Evolutionary conservation across 1,284 basidiomycete genomes (phyloP), one percentile per base, ranked within the genome.

Genomic region (Cryptococcus amylolentus): DNA sequence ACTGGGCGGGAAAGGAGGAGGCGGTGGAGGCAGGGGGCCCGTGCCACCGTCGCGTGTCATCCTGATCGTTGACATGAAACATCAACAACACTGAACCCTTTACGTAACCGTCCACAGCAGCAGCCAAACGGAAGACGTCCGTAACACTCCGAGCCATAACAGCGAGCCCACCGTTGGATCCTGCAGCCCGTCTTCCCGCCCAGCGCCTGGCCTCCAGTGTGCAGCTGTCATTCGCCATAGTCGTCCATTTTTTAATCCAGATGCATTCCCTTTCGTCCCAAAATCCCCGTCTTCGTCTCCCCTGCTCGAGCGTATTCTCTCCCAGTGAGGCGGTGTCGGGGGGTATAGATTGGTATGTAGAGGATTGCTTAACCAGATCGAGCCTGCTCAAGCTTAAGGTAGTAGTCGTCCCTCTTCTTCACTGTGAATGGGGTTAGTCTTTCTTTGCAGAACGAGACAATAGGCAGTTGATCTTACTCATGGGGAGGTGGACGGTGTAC

Each of bases 401-500:
- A 92, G 79, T 81, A 90, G 70, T 84, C 84, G 79, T 91, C 89
- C 74, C 89, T 87, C 60, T 80, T 82, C 72, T 86, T 86, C 56
- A 89, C 89, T 92, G 71, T 27, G 67, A 4, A 20, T 44, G 35
- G 23, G 31, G 60, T 26, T 64, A 56, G 62, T 54, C 42, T 46
- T 40, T 42, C 18, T 62, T 14, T 52, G 52, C 16, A 16, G 20
- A 14, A 40, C 27, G 18, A 16, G 27, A 27, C 41, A 55, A 89
- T 81, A 75, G 84, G 88, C 69, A 37, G 26, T 16, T 27, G 23
- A 20, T 12, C 87, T 81, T 74, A 90, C 88, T 80, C 68, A 72
- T 61, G 76, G 86, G 86, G 68, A 91, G 78, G 77, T 91, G 88
- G 72, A 81, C 73, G 61, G 87, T 87, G 80, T 91, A 90, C 89